Evolutionary conservation across 2,329 filamentous ascomycete species (phyloP), one percentile per base, ranked within the genome.

Genomic region (Cladosporium austrohemisphaericum): DNA sequence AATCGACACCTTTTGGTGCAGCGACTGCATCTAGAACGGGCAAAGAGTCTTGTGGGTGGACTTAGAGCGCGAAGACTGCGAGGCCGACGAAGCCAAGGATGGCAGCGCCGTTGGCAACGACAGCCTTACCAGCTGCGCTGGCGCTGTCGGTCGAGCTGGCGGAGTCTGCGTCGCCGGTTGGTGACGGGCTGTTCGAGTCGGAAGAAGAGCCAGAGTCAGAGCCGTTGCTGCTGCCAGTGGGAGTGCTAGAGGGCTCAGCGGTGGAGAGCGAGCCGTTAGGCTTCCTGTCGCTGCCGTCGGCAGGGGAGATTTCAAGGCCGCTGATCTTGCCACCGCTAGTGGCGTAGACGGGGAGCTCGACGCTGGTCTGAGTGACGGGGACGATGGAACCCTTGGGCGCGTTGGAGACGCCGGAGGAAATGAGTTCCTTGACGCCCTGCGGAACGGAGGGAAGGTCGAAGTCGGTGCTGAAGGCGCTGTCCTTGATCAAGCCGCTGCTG

Each of bases 401-500:
- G 55, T 79, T 79, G 41, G 69, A 72, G 52, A 95, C 79, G 54
- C 92, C 91, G 41, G 85, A 81, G 57, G 87, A 75, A 64, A 96
- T 92, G 61, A 95, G 76, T 37, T 79, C 75, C 53, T 83, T 75
- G 31, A 83, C 84, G 56, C 83, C 86, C 3, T 78, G 73, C 10
- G 89, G 89, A 5, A 81, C 75, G 3, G 63, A 70, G 40, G 86
- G 91, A 50, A 95, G 73, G 37, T 83, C 84, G 73, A 95, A 97
- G 75, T 88, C 85, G 67, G 73, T 83, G 69, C 78, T 79, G 75
- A 95, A 95, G 54, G 76, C 78, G 52, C 77, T 71, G 55, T 75
- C 73, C 52, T 73, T 77, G 70, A 96, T 91, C 47, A 95, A 74
- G 52, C 73, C 77, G 25, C 75, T 52, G 55, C 71, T 72, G 75